Percentiles rank a stretch among this genome's conserved stretches.
Evolutionary conservation across 1,284 basidiomycete species (phyloP).

Genomic region (Blastosporella zonata): DNA sequence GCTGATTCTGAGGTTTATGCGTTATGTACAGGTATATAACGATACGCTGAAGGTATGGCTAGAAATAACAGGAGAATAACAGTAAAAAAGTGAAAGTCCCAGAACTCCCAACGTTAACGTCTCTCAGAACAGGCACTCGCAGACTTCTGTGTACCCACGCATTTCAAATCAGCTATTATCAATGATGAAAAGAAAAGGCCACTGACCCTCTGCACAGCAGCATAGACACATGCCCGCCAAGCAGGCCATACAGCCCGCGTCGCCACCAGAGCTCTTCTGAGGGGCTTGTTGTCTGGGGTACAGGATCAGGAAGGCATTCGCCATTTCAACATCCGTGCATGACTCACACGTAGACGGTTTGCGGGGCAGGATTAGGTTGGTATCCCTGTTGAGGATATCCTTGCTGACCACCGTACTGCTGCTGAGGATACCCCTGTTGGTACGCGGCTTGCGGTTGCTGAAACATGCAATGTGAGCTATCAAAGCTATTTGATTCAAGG

Average conservation of each 20-base stretch:
- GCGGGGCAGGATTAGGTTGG: conserved; percentile 67
- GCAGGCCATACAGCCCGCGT: conserved; percentile 61
- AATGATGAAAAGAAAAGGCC: conserved; percentile 10
- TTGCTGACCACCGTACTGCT: conserved; percentile 31
- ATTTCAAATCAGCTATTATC: conserved; percentile 9
- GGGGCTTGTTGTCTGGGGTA: conserved; percentile 44
- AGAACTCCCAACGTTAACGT: not conserved
- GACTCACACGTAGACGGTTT: conserved; percentile 72
- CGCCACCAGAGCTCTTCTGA: conserved; percentile 40
- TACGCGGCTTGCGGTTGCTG: conserved; percentile 70
- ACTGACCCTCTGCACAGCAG: conserved; percentile 75
- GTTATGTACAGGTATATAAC: conserved; percentile 1
- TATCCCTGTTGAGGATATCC: conserved; percentile 50
- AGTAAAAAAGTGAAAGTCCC: conserved; percentile 5
- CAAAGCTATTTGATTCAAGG: not conserved
- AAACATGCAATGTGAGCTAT: conserved; percentile 3
- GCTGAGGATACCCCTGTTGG: conserved; percentile 29
- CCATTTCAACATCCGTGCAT: conserved; percentile 6
- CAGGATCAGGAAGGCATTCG: not conserved
- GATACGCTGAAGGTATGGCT: conserved; percentile 2
- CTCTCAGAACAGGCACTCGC: conserved; percentile 64
- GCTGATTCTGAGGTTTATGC: no score
- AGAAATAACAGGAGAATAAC: conserved; percentile 2
- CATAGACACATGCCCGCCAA: conserved; percentile 70
- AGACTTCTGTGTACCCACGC: conserved; percentile 49